phyloP scores from a whole-genome alignment of 768 basidiomycete species.

The Suillus tomentosus region DNA sequence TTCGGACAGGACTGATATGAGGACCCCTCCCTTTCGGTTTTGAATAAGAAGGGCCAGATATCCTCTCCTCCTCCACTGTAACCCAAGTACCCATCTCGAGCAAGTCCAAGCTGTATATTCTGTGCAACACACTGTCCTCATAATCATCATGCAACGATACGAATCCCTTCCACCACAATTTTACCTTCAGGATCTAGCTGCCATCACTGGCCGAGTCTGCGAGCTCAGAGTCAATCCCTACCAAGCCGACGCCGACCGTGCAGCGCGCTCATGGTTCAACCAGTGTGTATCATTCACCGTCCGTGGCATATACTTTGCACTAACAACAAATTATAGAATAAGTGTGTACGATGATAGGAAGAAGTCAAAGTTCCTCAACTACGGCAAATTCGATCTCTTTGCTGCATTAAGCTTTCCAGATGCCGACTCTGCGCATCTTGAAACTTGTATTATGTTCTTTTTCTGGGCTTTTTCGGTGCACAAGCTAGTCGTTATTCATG shows the following conservation, averaged over 20 bases:
- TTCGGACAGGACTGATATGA: slow-evolving; percentile 25
- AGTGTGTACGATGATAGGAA: slow-evolving; percentile 38
- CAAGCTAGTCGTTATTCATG: neutral
- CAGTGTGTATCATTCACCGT: slow-evolving; percentile 21
- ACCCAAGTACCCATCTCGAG: slow-evolving; percentile 21
- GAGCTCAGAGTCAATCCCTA: slow-evolving; percentile 36
- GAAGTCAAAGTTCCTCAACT: slow-evolving; percentile 37
- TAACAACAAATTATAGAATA: slow-evolving; percentile 22
- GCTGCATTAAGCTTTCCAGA: slow-evolving; percentile 42
- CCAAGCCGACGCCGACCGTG: slow-evolving; percentile 36
- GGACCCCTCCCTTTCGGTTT: slow-evolving; percentile 21
- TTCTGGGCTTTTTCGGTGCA: slow-evolving; percentile 41
- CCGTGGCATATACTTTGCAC: neutral
- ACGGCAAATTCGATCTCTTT: slow-evolving; percentile 41
- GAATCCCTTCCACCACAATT: slow-evolving; percentile 36
- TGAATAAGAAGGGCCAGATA: slow-evolving; percentile 32
- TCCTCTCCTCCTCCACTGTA: slow-evolving; percentile 15
- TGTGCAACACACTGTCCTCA: slow-evolving; percentile 13
- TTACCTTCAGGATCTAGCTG: slow-evolving; percentile 36
- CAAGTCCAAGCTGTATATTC: slow-evolving; percentile 29
- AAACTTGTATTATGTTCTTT: slow-evolving; percentile 40
- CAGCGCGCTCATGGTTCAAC: slow-evolving; percentile 37
- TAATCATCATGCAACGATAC: slow-evolving; percentile 32
- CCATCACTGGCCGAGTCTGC: slow-evolving; percentile 38
- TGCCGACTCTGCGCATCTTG: slow-evolving; percentile 36